Percentiles rank a stretch among this genome's conserved stretches.
Conservation (phyloP, 805 yeast genomes). For the Nematodospora valgi region DNA sequence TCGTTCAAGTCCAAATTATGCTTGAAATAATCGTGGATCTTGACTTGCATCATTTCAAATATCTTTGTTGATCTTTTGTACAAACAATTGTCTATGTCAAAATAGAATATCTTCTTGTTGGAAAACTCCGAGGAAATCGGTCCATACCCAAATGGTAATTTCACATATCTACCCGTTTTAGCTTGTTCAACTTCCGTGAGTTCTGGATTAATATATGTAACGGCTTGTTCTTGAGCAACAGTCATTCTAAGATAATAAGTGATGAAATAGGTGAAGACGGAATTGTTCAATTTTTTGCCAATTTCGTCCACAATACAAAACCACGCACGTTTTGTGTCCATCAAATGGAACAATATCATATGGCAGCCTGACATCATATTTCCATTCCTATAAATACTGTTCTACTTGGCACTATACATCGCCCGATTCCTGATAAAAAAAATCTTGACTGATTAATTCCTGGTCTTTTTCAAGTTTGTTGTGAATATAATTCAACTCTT, state of each 20-base stretch:
- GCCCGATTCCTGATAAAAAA: conserved; percentile 16
- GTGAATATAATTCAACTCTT: conserved; percentile 17
- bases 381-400: no score
- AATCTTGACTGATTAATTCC: conserved; percentile 18
- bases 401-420: no score
- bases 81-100: conserved; percentile 92
- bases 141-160: conserved; percentile 30
- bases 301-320: no score
- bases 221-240: neutral
- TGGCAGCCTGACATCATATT: no score
- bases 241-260: no score
- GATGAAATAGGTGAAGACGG: no score
- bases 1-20: conserved; percentile 56
- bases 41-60: conserved; percentile 83
- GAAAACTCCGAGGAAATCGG: conserved; percentile 24
- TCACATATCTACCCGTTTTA: conserved; percentile 19
- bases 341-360: no score
- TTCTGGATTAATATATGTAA: conserved; percentile 25
- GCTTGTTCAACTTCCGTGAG: conserved; percentile 11
- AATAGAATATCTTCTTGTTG: conserved; percentile 55
- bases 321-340: no score
- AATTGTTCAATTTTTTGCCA: no score
- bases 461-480: conserved; percentile 19
- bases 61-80: conserved; percentile 72
- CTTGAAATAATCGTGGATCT: conserved; percentile 79